These are phyloP conservation scores for Dalbergia oliveri DNA, from an alignment of 306 rosid species.

Conservation along the genomic window DNA sequence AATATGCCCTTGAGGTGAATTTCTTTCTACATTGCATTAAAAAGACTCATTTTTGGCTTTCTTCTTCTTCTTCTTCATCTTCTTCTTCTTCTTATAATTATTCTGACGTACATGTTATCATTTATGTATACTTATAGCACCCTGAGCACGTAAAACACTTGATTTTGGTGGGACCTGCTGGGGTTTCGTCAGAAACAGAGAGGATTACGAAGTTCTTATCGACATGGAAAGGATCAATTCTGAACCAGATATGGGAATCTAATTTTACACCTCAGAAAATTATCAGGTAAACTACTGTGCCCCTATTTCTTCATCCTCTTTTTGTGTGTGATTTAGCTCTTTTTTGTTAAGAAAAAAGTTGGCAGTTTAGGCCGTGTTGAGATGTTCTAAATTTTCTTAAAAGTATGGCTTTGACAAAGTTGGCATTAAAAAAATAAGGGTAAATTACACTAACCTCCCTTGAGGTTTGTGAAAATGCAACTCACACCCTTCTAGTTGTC, in stretches of 20 bases:
- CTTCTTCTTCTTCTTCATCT: not conserved
- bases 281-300: constrained; percentile 60
- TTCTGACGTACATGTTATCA: constrained; percentile 44
- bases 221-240: constrained; percentile 89
- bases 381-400: constrained; percentile 14
- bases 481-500: too few species aligned
- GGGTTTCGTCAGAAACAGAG: constrained; percentile 75
- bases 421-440: constrained; percentile 1
- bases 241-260: constrained; percentile 95
- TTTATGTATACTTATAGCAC: constrained; percentile 64
- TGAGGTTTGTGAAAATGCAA: too few species aligned
- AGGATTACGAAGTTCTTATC: constrained; percentile 71
- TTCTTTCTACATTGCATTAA: constrained; percentile 39
- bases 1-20: constrained; percentile 89
- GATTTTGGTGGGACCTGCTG: constrained; percentile 92
- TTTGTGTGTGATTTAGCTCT: constrained; percentile 5
- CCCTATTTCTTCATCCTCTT: not conserved
- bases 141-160: constrained; percentile 94
- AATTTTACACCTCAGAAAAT: constrained; percentile 88
- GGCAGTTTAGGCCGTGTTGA: constrained; percentile 11
- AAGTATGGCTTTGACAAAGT: not conserved
- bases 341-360: not conserved
- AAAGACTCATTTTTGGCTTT: constrained; percentile 22
- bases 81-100: constrained; percentile 16
- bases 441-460: too few species aligned